Base-by-base conservation (phyloP, 805 yeast species). In the Saccharomyces paradoxus region DNA sequence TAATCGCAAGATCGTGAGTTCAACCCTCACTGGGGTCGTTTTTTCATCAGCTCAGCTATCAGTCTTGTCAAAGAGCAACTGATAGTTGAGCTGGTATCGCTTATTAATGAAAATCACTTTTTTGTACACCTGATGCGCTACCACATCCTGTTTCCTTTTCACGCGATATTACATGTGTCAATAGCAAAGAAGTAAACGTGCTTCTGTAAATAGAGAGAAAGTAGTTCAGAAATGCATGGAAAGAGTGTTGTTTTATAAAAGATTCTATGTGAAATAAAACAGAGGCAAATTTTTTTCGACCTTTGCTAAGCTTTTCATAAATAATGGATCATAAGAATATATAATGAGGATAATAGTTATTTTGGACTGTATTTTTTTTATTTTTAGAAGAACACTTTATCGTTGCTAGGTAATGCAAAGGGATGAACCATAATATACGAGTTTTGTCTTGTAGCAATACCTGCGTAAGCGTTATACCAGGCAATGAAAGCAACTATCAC, bases 401-500 rank as follows among this genome's bases (percentile, higher is more conserved):
- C 60, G 41, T 58, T 58, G 8, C 59, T 58, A 49, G 73, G 73
- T 57, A 70, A 56, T 12, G 64, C 59, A 30, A 64, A 24, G 17
- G 66, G 72, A 48, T 54, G 52, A 27, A 61, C 70, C 9, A 58
- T 58, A 51, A 70, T 30, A 50, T 69, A 70, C 13, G 87, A 73
- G 69, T 85, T 85, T 63, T 81, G 83, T 22, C 70, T 71, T 55
- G 78, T 84, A 41, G 87, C 82, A 31, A 80, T 65, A 74, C 87
- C 87, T 4, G 86, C 84, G 61, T 74, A 81, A 2, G 87, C 86
- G 63, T 82, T 81, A 62, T 81, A 83, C 82, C 83, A 83, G 1
- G 84, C 84, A 50, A 80, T 63, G 55, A 81, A 71, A 0, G 86
- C 77, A 46, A 83, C 77, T 7, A 83, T 71, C 28, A 82, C 71